Evolutionary conservation across 2,329 filamentous ascomycete genomes (phyloP).

Genomic region (Cytospora leucostoma): DNA sequence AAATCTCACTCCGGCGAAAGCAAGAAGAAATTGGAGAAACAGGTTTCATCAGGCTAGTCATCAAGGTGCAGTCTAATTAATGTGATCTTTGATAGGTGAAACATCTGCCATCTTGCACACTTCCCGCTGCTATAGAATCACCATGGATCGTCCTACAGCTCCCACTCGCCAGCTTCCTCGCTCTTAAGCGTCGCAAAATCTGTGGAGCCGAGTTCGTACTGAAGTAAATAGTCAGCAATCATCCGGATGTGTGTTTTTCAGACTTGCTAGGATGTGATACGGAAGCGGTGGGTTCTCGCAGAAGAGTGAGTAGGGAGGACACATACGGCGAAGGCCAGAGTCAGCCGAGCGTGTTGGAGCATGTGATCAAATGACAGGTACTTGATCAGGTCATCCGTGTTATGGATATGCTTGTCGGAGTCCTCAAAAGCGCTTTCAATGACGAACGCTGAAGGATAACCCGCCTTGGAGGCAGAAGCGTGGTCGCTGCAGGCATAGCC

Average conservation of each 20-base stretch:
- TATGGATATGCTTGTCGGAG: constrained; percentile 69
- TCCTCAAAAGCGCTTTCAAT: constrained; percentile 72
- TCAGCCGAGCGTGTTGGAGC: constrained; percentile 86
- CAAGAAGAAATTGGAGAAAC: background rate
- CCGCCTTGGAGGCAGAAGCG: constrained; percentile 71
- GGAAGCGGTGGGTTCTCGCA: background rate
- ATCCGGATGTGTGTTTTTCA: background rate
- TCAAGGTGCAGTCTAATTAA: background rate
- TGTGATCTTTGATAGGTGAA: background rate
- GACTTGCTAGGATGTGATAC: no score
- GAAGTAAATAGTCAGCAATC: background rate
- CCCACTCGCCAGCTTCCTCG: constrained; percentile 12
- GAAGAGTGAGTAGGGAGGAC: background rate
- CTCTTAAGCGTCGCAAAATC: constrained; percentile 26
- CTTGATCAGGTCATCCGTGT: constrained; percentile 69
- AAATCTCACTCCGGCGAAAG: background rate
- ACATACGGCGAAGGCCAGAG: constrained; percentile 66
- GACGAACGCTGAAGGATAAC: constrained; percentile 74
- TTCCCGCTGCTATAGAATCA: background rate
- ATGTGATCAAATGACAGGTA: constrained; percentile 84
- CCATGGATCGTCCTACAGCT: constrained; percentile 17
- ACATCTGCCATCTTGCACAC: background rate
- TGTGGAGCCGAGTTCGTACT: constrained; percentile 28
- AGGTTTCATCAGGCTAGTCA: background rate
- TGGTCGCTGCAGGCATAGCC: constrained; percentile 83